Evolutionary conservation across 352 stramenopile genomes (phyloP).

Genomic region (Pilasporangium apinafurcum): DNA sequence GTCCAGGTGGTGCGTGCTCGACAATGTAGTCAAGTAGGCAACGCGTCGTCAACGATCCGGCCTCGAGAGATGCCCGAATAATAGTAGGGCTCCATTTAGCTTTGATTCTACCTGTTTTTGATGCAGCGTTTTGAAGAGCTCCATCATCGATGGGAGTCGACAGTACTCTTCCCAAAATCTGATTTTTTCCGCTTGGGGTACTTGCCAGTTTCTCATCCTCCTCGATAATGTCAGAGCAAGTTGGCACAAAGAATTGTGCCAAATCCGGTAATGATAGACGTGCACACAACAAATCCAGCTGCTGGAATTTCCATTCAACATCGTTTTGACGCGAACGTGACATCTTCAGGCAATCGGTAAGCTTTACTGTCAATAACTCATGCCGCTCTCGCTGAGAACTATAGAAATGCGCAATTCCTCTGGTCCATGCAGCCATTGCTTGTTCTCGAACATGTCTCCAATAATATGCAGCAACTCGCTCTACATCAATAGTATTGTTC

Average conservation of each 20-base stretch:
- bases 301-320: constrained; percentile 48
- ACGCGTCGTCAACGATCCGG: constrained; percentile 51
- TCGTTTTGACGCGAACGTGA: constrained; percentile 17
- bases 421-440: constrained; percentile 61
- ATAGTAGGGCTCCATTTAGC: constrained; percentile 53
- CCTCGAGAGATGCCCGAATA: constrained; percentile 51
- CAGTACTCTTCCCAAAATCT: constrained; percentile 10
- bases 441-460: constrained; percentile 49
- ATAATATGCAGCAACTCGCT: constrained; percentile 44
- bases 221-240: constrained; percentile 56
- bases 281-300: constrained; percentile 79
- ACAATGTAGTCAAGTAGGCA: constrained; percentile 68
- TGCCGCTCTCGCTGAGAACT: constrained; percentile 49
- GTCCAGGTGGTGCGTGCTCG: constrained; percentile 40
- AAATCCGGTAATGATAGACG: constrained; percentile 69
- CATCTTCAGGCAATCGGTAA: constrained; percentile 51
- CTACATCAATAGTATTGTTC: constrained; percentile 30
- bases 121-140: constrained; percentile 47
- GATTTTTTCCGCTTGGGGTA: constrained; percentile 1
- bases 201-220: constrained; percentile 19
- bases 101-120: constrained; percentile 55
- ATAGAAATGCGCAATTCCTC: constrained; percentile 76
- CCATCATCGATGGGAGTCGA: constrained; percentile 57
- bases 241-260: constrained; percentile 68
- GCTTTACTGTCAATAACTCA: constrained; percentile 38